These are phyloP conservation scores for Fusarium sp. DNA, from an alignment of 2,329 filamentous ascomycete species.

Conservation along the genomic window DNA sequence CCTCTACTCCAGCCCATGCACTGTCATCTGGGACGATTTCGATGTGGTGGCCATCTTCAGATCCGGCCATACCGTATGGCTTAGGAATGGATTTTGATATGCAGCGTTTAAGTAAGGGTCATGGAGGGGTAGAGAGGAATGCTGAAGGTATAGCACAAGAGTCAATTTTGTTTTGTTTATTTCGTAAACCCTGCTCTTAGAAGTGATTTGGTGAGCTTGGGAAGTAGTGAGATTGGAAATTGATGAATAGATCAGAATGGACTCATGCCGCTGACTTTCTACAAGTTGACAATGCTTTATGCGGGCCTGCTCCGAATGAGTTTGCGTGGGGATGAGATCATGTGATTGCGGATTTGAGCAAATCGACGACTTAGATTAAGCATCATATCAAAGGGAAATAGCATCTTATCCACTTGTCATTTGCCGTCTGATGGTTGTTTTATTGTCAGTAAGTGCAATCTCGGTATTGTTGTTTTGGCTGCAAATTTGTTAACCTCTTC, in stretches of 20 bases:
- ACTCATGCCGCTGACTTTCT: constrained; percentile 10
- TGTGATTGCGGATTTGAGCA: constrained; percentile 25
- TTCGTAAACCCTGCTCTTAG: not conserved
- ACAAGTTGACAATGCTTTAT: constrained; percentile 19
- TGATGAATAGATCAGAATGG: not conserved
- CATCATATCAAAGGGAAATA: not conserved
- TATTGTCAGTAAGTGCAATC: not conserved
- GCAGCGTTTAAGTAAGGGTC: constrained; percentile 15
- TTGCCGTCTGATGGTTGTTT: not conserved
- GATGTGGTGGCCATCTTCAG: constrained; percentile 31
- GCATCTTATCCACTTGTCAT: not conserved
- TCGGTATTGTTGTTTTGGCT: not conserved
- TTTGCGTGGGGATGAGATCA: constrained; percentile 30
- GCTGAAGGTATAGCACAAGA: not conserved
- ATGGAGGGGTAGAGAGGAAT: constrained; percentile 19
- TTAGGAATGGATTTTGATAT: constrained; percentile 13
- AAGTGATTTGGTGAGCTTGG: not conserved
- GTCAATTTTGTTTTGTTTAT: not conserved
- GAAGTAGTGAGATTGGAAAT: not conserved
- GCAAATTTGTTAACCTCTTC: not conserved
- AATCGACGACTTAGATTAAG: not conserved
- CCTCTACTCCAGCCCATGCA: constrained; percentile 69
- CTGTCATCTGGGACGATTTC: constrained; percentile 45
- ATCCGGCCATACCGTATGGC: constrained; percentile 23
- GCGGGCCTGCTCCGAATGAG: constrained; percentile 2